phyloP scores from a whole-genome alignment of 768 basidiomycete species.

The Hygrophorus russula region DNA sequence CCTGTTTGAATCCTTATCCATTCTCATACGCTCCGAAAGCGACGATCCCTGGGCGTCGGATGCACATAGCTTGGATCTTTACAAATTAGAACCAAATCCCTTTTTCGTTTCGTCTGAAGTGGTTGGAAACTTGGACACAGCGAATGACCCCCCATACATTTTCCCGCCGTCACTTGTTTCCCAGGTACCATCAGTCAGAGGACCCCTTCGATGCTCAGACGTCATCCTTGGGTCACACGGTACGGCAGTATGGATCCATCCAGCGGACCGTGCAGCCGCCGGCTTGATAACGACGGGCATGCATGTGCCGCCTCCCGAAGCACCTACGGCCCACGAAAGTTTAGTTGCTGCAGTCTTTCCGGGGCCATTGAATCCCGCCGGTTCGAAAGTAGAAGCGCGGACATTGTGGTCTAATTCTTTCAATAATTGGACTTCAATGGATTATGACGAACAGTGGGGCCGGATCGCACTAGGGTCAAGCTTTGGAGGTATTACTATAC shows the following conservation, averaged over 20 bases:
- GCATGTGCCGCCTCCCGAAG: conserved; percentile 10
- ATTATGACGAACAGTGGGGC: conserved; percentile 50
- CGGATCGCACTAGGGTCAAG: conserved; percentile 41
- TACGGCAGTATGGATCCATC: conserved; percentile 55
- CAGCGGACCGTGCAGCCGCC: conserved; percentile 30
- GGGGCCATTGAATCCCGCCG: conserved; percentile 25
- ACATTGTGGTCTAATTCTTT: conserved; percentile 17
- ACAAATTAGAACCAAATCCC: conserved; percentile 31
- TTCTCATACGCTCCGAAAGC: conserved; percentile 47
- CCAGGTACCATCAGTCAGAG: conserved; percentile 29
- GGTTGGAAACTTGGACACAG: conserved; percentile 1
- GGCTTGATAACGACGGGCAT: conserved; percentile 21
- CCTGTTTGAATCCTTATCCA: conserved; percentile 22
- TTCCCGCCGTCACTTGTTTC: conserved; percentile 37
- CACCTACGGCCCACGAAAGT: conserved; percentile 18
- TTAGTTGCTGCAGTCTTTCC: conserved; percentile 42
- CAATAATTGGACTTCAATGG: conserved; percentile 45
- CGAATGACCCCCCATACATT: conserved; percentile 19
- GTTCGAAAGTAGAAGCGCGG: conserved; percentile 3
- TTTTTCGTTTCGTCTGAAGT: conserved; percentile 8
- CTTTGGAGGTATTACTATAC: conserved; percentile 32
- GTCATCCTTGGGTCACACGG: conserved; percentile 43
- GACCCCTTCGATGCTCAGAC: conserved; percentile 42
- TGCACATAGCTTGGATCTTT: conserved; percentile 39
- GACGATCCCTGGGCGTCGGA: conserved; percentile 50